phyloP scores from a whole-genome alignment of 306 rosid genomes.

The Glycine tomentella region DNA sequence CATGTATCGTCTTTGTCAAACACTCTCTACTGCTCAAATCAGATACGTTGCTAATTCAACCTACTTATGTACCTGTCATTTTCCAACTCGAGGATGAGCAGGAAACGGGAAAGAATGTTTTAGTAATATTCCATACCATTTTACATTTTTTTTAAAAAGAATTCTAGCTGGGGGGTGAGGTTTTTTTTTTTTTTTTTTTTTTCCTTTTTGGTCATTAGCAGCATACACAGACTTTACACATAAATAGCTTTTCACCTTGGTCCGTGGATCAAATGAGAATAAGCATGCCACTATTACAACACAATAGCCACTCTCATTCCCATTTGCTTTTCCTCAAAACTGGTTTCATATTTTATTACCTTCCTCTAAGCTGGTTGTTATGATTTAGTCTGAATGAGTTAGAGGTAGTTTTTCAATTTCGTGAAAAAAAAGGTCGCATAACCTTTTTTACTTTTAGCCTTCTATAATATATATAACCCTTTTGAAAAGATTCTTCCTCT shows the following conservation, averaged over 20 bases:
- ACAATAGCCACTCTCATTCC: neutral
- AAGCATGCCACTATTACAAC: too few relatives aligned
- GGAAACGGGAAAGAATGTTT: constrained; percentile 17
- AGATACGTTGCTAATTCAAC: constrained; percentile 22
- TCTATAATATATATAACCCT: neutral
- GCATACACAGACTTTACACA: too few relatives aligned
- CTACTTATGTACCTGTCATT: constrained; percentile 26
- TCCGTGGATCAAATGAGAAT: too few relatives aligned
- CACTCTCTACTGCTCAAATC: constrained; percentile 22
- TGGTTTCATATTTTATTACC: neutral
- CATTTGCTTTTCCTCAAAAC: neutral
- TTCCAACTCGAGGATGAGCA: constrained; percentile 8
- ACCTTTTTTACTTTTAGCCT: constrained; percentile 15
- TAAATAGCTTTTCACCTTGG: too few relatives aligned
- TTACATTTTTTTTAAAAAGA: neutral
- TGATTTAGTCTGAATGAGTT: too few relatives aligned
- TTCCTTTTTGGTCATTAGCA: too few relatives aligned
- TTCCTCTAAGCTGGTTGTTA: neutral
- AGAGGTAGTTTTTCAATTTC: neutral
- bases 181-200: too few relatives aligned
- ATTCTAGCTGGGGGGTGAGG: too few relatives aligned
- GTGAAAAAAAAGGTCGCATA: neutral
- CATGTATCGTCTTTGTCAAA: constrained; percentile 15
- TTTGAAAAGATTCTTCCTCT: neutral
- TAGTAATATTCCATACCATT: too few relatives aligned